phyloP scores from a whole-genome alignment of 2,329 filamentous ascomycete genomes.

The Cryphonectria japonica region DNA sequence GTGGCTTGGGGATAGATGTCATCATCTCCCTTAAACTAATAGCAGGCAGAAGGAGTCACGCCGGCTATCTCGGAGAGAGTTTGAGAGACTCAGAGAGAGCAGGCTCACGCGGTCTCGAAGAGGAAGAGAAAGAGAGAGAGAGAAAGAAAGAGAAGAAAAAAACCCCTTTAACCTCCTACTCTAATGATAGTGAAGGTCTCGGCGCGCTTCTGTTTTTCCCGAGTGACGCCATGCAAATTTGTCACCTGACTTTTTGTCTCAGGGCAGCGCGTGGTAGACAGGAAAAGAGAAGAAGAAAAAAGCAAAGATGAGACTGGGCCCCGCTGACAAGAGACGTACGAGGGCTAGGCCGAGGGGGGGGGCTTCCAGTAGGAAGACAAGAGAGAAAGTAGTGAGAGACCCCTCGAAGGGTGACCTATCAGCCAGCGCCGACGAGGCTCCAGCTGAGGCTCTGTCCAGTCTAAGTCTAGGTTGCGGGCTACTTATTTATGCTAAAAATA shows the following conservation, averaged over 20 bases:
- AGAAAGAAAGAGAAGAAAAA: neutral
- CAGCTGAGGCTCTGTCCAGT: slow-evolving; percentile 28
- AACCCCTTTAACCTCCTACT: neutral
- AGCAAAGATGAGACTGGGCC: neutral
- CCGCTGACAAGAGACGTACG: slow-evolving; percentile 1
- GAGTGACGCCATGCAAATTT: slow-evolving; percentile 13
- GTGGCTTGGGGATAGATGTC: slow-evolving; percentile 6
- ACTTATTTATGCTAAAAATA: slow-evolving; percentile 21
- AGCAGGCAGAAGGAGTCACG: neutral
- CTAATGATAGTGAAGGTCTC: neutral
- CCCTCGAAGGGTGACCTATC: slow-evolving; percentile 20
- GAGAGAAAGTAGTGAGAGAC: slow-evolving; percentile 6
- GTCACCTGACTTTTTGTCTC: slow-evolving; percentile 17
- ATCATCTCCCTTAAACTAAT: neutral
- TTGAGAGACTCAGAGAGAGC: neutral
- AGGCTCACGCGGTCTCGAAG: neutral
- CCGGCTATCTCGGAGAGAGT: neutral
- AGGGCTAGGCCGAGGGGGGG: neutral
- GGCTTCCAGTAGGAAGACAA: slow-evolving; percentile 4
- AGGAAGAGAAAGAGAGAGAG: no score
- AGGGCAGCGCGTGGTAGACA: slow-evolving; percentile 4
- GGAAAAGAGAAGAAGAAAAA: slow-evolving; percentile 1
- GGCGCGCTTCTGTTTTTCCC: neutral
- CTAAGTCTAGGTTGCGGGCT: neutral
- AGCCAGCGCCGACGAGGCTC: slow-evolving; percentile 19